Base-by-base conservation (phyloP, 2,329 filamentous ascomycete species). In the Alternaria conjuncta region DNA sequence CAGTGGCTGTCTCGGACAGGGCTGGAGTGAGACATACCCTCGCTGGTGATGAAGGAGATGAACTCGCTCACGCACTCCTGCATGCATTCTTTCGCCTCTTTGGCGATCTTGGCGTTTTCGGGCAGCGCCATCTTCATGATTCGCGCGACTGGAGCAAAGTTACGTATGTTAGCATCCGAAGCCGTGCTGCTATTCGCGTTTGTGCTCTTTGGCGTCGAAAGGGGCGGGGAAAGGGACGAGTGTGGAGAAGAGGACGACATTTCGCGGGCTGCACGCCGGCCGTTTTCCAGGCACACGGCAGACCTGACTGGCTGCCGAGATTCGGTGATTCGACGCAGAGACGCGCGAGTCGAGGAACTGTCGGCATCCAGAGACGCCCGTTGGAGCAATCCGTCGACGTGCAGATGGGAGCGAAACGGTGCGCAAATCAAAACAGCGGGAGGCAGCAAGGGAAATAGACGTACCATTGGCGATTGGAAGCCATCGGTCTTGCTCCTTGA, bases 11-110 rank as follows among this genome's bases (percentile, higher is more conserved):
- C 32, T 43, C 13, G 43, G 18, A 45, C 12, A 3, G 7, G 20
- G 4, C 5, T 9, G 20, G 25, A 9, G 36, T 57, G 55, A 70
- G 68, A 84, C 91, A 78, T 81, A 97, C 96, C 96, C 87, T 99
- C 96, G 81, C 95, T 98, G 36, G 96, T 99, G 79, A 99, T 98
- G 86, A 99, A 99, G 7, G 93, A 97, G 85, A 99, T 99, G 82
- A 99, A 99, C 84, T 99, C 96, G 89, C 94, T 97, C 63, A 99
- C 96, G 79, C 96, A 99, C 82, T 99, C 96, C 82, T 99, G 96
- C 96, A 99, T 98, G 83, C 96, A 99, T 81, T 99, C 96, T 82
- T 99, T 99, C 60, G 96, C 96, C 80, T 99, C 96, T 80, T 99
- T 99, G 64, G 94, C 94, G 66, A 99, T 99, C 84, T 99, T 99